Evolutionary conservation across 1,284 basidiomycete species (phyloP), one percentile per base, ranked within the genome.

Genomic region (Coniferiporia weirii): DNA sequence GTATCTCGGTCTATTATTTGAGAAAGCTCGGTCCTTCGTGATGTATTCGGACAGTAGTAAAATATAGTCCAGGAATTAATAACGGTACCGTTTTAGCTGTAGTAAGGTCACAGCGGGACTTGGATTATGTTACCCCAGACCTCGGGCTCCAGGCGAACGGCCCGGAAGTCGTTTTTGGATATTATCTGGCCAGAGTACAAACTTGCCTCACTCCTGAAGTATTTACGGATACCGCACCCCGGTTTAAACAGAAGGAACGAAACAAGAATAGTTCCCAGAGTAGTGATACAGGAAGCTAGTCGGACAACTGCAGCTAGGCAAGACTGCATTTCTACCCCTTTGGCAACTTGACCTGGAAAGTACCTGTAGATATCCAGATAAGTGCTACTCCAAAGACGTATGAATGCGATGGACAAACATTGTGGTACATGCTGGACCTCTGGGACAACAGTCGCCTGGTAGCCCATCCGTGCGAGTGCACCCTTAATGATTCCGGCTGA

Each of bases 401-500:
- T 36, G 20, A 32, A 51, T 46, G 4, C 0, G n/a, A 12, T 15
- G 3, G 10, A 73, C 83, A 64, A 71, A 93, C 93, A 95, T 77
- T 93, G 91, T 15, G 93, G 93, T 65, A 94, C 69, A n/a, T 82
- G 78, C 1, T 80, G 84, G 3, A 91, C 81, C 68, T 96, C 93
- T 5, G 91, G 85, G 0, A 81, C 76, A 0, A 95, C 89, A 1
- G 80, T 84, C 17, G 82, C 84, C 46, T 86, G 79, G 64, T 87
- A 82, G 12, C 93, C 93, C n/a, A 95, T 73, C 52, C 92, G 78
- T 6, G 79, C 74, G 0, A 95, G 79, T 1, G 90, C 85, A n/a
- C 93, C 93, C 59, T 86, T 83, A 50, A 96, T 85, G 47, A 95
- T 80, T 13, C 92, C 93, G 46, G 84, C 84, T 0, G 91, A 81